phyloP scores from a whole-genome alignment of 192 early-diverging fungal genomes.

The Backusella parvicylindrica region DNA sequence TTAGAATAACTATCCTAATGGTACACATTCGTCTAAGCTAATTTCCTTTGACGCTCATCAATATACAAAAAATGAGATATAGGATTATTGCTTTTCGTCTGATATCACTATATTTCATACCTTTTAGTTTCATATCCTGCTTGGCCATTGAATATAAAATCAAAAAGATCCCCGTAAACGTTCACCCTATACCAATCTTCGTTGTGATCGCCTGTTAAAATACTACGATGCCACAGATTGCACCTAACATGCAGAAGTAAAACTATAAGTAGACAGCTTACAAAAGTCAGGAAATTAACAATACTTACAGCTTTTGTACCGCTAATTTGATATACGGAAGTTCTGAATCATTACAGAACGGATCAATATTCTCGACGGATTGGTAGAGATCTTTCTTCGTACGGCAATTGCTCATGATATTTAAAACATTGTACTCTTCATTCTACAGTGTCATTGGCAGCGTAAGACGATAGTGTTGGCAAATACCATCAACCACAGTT shows the following conservation, averaged over 20 bases:
- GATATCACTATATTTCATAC: conserved; percentile 13
- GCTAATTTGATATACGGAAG: conserved; percentile 3
- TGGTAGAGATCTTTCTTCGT: not conserved
- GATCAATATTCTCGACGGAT: not conserved
- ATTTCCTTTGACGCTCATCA: not conserved
- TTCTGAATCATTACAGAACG: conserved; percentile 4
- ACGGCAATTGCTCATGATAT: not conserved
- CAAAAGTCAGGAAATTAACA: conserved; percentile 6
- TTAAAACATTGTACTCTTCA: conserved; percentile 4
- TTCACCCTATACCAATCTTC: conserved; percentile 7
- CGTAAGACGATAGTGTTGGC: not conserved
- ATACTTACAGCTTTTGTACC: not conserved
- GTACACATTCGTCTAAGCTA: conserved; percentile 1
- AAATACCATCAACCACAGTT: conserved; percentile 2
- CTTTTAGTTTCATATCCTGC: conserved; percentile 1
- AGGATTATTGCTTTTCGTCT: not conserved
- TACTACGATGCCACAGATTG: not conserved
- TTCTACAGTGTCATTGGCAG: conserved; percentile 6
- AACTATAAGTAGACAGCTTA: conserved; percentile 9
- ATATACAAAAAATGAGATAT: not conserved
- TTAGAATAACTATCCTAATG: conserved; percentile 1
- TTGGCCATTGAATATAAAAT: conserved; percentile 10
- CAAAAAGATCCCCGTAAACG: conserved; percentile 6
- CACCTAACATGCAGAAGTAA: not conserved
- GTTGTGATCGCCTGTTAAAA: not conserved